Percentiles rank a stretch among this genome's conserved stretches.
These are phyloP conservation scores for Pyrrhoderma lamaoense DNA, from an alignment of 1,284 basidiomycete species.

Conservation along the genomic window DNA sequence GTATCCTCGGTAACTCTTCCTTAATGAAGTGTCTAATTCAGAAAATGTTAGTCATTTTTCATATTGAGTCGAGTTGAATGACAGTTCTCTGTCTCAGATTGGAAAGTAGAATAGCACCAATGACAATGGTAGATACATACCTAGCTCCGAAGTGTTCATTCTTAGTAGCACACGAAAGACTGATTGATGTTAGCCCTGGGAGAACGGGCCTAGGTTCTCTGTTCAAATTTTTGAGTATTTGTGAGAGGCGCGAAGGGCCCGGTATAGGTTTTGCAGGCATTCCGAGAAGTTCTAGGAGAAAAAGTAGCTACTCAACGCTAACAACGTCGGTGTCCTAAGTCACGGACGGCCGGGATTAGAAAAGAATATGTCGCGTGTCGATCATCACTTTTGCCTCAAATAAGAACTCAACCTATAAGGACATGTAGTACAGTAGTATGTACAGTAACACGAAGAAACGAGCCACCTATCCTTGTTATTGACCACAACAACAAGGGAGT, in stretches of 20 bases:
- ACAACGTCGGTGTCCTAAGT: neutral
- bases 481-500: too few species aligned
- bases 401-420: too few species aligned
- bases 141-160: conserved; percentile 73
- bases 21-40: conserved; percentile 61
- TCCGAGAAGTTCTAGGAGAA: neutral
- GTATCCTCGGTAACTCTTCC: conserved; percentile 66
- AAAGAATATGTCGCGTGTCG: neutral
- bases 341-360: neutral
- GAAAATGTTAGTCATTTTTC: neutral
- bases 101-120: too few species aligned
- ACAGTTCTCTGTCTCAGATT: too few species aligned
- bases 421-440: too few species aligned
- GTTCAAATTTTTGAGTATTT: conserved; percentile 45
- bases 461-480: too few species aligned
- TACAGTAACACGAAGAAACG: too few species aligned
- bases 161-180: conserved; percentile 47
- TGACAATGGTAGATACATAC: too few species aligned
- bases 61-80: neutral
- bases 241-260: conserved; percentile 49
- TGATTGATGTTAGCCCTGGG: conserved; percentile 42
- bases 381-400: neutral
- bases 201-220: conserved; percentile 50
- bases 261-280: conserved; percentile 40
- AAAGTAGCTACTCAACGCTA: too few species aligned